These are phyloP conservation scores for Trypethelium eluteriae DNA, from an alignment of 495 filamentous ascomycete genomes.

Conservation along the genomic window DNA sequence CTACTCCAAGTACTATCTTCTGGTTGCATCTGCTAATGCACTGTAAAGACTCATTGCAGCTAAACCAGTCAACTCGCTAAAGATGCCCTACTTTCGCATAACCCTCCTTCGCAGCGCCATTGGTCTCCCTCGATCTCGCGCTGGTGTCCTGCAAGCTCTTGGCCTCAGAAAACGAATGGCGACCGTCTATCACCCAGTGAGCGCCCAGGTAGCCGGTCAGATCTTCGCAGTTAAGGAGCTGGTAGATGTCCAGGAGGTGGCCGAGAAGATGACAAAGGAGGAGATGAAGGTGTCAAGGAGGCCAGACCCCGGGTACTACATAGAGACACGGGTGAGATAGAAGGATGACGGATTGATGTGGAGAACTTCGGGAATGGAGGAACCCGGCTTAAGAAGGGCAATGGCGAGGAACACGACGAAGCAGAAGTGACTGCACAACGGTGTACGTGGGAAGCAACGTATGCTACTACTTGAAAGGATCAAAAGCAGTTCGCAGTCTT, in stretches of 20 bases:
- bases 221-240: conserved; percentile 98
- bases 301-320: conserved; percentile 76
- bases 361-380: not conserved
- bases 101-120: conserved; percentile 90
- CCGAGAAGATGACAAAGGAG: conserved; percentile 55
- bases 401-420: too few species aligned
- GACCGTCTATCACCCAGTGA: conserved; percentile 88
- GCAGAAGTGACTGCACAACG: too few species aligned
- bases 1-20: not conserved
- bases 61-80: conserved; percentile 18
- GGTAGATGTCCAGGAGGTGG: conserved; percentile 78
- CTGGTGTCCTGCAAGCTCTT: conserved; percentile 78
- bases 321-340: conserved; percentile 51
- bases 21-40: not conserved
- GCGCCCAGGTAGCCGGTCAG: conserved; percentile 76
- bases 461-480: too few species aligned
- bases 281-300: conserved; percentile 67
- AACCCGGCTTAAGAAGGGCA: not conserved
- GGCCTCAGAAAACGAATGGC: conserved; percentile 80
- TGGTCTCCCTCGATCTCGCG: conserved; percentile 74
- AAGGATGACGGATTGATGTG: not conserved
- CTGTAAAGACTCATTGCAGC: not conserved
- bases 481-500: too few species aligned
- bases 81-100: conserved; percentile 90
- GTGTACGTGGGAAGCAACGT: too few species aligned